phyloP scores from a whole-genome alignment of 2,329 filamentous ascomycete genomes.

The Pseudogymnoascus sp. region DNA sequence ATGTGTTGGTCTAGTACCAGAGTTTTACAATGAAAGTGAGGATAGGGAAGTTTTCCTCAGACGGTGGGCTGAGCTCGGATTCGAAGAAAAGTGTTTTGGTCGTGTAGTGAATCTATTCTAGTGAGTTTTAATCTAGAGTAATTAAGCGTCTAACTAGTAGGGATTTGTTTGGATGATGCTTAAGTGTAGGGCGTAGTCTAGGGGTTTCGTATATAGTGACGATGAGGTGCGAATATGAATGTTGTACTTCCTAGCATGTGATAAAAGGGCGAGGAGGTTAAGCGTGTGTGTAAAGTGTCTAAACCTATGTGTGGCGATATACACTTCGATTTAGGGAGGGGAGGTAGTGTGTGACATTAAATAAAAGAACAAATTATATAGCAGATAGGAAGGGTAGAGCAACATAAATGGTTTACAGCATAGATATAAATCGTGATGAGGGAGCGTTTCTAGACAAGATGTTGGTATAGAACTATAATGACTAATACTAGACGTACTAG shows the following conservation, averaged over 20 bases:
- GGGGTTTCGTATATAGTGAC: conserved; percentile 1
- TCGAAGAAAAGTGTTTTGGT: no score
- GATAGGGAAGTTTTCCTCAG: no score
- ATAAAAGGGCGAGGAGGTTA: conserved; percentile 29
- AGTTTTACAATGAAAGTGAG: no score
- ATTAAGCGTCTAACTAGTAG: conserved; percentile 13
- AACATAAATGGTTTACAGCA: neutral
- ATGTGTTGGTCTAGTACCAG: no score
- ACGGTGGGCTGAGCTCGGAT: no score
- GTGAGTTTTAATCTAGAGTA: no score
- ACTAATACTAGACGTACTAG: neutral
- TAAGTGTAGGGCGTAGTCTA: conserved; percentile 12
- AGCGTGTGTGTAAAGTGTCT: conserved; percentile 32
- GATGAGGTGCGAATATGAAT: conserved; percentile 17
- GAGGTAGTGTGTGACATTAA: neutral
- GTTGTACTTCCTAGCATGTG: conserved; percentile 16
- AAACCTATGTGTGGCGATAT: conserved; percentile 12
- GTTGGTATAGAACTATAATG: neutral
- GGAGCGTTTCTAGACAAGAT: neutral
- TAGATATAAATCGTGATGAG: neutral
- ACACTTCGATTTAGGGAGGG: conserved; percentile 17
- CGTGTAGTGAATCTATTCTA: no score
- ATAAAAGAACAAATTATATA: conserved; percentile 11
- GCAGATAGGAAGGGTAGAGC: neutral
- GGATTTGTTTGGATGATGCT: conserved; percentile 14